A percentile compares a stretch with the other conserved stretches of the same genome.
These are phyloP conservation scores for Sporobolomyces roseus DNA, from an alignment of 768 basidiomycete species.

Conservation along the genomic window DNA sequence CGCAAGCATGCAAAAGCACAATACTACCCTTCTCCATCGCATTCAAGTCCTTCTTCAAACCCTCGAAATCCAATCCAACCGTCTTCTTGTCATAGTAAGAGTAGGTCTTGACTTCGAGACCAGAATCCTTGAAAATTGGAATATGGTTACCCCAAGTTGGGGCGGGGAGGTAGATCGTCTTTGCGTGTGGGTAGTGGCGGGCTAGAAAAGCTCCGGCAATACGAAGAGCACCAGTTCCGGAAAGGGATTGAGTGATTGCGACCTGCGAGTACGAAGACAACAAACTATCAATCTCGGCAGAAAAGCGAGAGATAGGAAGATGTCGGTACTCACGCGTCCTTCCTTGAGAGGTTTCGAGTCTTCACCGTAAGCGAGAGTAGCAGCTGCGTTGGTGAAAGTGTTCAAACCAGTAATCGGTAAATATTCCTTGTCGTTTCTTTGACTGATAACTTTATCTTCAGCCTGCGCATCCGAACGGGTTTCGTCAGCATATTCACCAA, in stretches of 20 bases:
- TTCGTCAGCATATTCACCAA: no score
- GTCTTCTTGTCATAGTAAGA: conserved; percentile 91
- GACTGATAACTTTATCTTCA: conserved; percentile 62
- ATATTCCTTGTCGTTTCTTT: conserved; percentile 76
- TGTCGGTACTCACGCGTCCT: conserved; percentile 58
- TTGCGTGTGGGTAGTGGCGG: conserved; percentile 68
- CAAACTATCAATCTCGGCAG: no score
- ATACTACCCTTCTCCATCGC: conserved; percentile 49
- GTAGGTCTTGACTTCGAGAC: conserved; percentile 78
- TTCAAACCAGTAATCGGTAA: conserved; percentile 83
- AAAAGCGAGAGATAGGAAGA: no score
- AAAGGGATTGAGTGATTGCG: conserved; percentile 75
- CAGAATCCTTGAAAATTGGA: conserved; percentile 84
- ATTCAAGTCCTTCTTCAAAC: conserved; percentile 55
- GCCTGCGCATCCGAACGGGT: conserved; percentile 55
- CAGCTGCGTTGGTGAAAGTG: conserved; percentile 75
- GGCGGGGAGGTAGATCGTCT: conserved; percentile 76
- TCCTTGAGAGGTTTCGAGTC: conserved; percentile 68
- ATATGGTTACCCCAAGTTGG: conserved; percentile 96
- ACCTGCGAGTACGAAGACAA: conserved; percentile 45
- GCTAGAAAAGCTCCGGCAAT: conserved; percentile 82
- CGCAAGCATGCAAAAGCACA: conserved; percentile 87
- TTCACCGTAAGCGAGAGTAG: conserved; percentile 72
- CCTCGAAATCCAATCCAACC: conserved; percentile 74
- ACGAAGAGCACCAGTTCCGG: conserved; percentile 94